A percentile compares a stretch with the other conserved stretches of the same genome.
Evolutionary conservation across 106 monocot genomes (phyloP).

Genomic region (Allium sativum): DNA sequence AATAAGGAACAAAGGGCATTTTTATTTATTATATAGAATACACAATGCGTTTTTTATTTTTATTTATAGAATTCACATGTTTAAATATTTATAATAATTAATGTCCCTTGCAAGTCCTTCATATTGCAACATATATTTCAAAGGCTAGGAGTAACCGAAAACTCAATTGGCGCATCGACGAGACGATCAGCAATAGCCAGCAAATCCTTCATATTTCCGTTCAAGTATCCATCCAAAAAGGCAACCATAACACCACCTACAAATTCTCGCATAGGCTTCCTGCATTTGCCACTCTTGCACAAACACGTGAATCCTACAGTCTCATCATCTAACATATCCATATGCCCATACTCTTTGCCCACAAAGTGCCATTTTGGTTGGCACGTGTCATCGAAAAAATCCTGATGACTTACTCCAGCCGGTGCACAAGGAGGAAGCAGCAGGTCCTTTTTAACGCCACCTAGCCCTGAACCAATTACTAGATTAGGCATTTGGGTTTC

Average conservation of each 20-base stretch:
- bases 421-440: constrained; percentile 77
- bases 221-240: constrained; percentile 53
- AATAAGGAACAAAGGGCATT: too few species aligned
- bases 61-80: too few species aligned
- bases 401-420: constrained; percentile 58
- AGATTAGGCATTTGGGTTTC: constrained; percentile 29
- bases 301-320: constrained; percentile 53
- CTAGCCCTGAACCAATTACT: constrained; percentile 63
- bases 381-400: constrained; percentile 62
- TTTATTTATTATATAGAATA: too few species aligned
- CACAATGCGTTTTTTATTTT: too few species aligned
- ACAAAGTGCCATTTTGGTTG: constrained; percentile 55
- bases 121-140: too few species aligned
- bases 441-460: constrained; percentile 33
- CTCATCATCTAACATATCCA: constrained; percentile 81
- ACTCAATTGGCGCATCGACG: constrained; percentile 23
- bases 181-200: constrained; percentile 21
- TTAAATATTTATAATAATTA: too few species aligned
- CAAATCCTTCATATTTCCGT: constrained; percentile 25
- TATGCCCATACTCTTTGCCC: constrained; percentile 69
- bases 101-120: too few species aligned
- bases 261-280: constrained; percentile 68
- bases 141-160: constrained; percentile 11
- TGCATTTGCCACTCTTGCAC: constrained; percentile 39
- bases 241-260: constrained; percentile 68